A percentile compares a stretch with the other conserved stretches of the same genome.
Conservation (phyloP, 2,329 filamentous ascomycete genomes). For the Paraphoma chrysanthemicola region DNA sequence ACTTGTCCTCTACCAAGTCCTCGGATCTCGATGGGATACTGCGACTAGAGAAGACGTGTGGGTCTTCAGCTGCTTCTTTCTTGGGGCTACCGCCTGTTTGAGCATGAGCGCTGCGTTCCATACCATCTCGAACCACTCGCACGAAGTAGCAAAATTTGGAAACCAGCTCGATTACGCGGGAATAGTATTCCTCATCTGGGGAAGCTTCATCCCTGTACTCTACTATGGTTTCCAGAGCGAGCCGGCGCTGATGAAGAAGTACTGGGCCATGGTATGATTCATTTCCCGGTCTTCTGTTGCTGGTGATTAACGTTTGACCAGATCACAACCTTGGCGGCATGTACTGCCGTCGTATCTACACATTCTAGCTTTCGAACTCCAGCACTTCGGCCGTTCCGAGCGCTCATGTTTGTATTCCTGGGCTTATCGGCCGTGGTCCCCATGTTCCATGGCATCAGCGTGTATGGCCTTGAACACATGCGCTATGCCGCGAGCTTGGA, state of each 20-base stretch:
- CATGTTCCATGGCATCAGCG: conserved; percentile 74
- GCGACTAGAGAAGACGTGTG: conserved; percentile 45
- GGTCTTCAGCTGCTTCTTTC: conserved; percentile 49
- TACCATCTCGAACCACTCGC: conserved; percentile 83
- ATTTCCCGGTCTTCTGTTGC: neutral
- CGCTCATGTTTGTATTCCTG: conserved; percentile 87
- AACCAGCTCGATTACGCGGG: conserved; percentile 96
- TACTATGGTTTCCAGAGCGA: conserved; percentile 67
- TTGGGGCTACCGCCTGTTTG: conserved; percentile 52
- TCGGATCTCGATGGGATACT: conserved; percentile 42
- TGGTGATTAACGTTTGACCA: conserved; percentile 42
- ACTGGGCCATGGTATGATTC: conserved; percentile 73
- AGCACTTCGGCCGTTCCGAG: conserved; percentile 81
- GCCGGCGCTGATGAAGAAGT: conserved; percentile 69
- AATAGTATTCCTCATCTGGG: conserved; percentile 90
- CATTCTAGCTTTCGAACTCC: conserved; percentile 85
- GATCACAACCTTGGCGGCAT: conserved; percentile 80
- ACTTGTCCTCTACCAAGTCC: conserved; percentile 26
- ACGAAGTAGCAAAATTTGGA: conserved; percentile 77
- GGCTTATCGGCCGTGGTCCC: conserved; percentile 85
- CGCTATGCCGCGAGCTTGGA: conserved; percentile 77
- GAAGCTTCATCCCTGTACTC: conserved; percentile 86
- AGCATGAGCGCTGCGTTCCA: conserved; percentile 75
- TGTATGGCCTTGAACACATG: conserved; percentile 72
- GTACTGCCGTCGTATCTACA: conserved; percentile 78